A percentile compares a stretch with the other conserved stretches of the same genome.
These are phyloP conservation scores for Stereocaulon alpinum DNA, from an alignment of 495 filamentous ascomycete genomes.

Conservation along the genomic window DNA sequence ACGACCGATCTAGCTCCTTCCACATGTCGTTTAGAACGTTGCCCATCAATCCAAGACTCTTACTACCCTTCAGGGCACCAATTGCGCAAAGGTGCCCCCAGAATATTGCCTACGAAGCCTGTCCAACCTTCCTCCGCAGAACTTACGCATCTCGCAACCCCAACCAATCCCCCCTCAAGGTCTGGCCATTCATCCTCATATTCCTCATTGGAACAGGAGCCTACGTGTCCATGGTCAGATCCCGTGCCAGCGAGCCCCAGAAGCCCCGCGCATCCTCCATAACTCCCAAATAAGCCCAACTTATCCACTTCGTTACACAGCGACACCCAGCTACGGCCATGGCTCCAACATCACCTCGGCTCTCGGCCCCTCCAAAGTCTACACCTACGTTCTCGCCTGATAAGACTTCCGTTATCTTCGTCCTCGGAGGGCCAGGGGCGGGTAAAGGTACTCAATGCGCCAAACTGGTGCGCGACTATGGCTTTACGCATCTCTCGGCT, in stretches of 20 bases:
- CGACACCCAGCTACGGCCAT: conserved; percentile 30
- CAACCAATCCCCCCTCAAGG: conserved; percentile 41
- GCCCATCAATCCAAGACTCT: not conserved
- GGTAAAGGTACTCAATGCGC: conserved; percentile 69
- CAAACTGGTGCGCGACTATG: conserved; percentile 78
- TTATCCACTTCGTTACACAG: not conserved
- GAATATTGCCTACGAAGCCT: not conserved
- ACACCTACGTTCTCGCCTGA: conserved; percentile 69
- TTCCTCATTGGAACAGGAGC: conserved; percentile 46
- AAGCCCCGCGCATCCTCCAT: conserved; percentile 22
- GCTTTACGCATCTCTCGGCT: conserved; percentile 84
- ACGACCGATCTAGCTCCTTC: not conserved
- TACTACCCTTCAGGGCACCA: not conserved
- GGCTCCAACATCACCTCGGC: conserved; percentile 31
- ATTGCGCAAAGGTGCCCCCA: not conserved
- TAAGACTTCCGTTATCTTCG: conserved; percentile 72
- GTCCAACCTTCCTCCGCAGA: not conserved
- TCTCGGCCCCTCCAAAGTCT: conserved; percentile 40
- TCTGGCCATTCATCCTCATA: conserved; percentile 56
- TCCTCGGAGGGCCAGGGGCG: conserved; percentile 46
- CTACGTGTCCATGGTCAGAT: conserved; percentile 53
- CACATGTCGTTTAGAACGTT: not conserved
- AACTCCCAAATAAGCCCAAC: conserved; percentile 18
- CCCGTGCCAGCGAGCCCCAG: conserved; percentile 36
- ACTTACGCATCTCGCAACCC: conserved; percentile 10